These are phyloP conservation scores for Emergomyces orientalis DNA, from an alignment of 2,329 filamentous ascomycete genomes.

Conservation along the genomic window DNA sequence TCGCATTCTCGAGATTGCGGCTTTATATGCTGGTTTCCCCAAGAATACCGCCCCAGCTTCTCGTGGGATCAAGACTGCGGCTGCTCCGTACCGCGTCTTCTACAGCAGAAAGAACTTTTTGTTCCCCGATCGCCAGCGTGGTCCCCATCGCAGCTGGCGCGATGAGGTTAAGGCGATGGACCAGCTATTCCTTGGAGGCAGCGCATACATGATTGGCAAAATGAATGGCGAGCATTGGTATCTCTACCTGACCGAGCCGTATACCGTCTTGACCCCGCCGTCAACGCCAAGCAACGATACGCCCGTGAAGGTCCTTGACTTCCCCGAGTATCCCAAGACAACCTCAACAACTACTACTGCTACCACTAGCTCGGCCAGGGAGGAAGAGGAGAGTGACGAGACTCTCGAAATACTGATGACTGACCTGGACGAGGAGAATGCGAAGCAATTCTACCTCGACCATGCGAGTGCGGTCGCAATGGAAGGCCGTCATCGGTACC, in stretches of 20 bases:
- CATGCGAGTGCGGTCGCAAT: constrained; percentile 78
- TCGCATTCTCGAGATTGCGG: constrained; percentile 85
- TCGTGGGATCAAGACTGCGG: constrained; percentile 61
- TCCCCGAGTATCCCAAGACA: constrained; percentile 36
- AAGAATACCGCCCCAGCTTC: constrained; percentile 60
- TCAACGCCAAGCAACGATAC: constrained; percentile 56
- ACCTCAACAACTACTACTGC: constrained; percentile 6
- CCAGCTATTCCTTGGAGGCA: constrained; percentile 81
- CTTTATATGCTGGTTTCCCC: constrained; percentile 78
- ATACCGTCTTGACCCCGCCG: constrained; percentile 69
- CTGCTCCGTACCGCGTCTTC: constrained; percentile 89
- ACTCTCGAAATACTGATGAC: constrained; percentile 59
- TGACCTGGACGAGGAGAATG: constrained; percentile 56
- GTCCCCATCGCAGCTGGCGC: constrained; percentile 94
- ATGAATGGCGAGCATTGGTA: constrained; percentile 99
- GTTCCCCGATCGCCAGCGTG: constrained; percentile 86
- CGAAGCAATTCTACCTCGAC: constrained; percentile 61
- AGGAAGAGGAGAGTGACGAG: constrained; percentile 37
- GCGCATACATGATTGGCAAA: constrained; percentile 98
- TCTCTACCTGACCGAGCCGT: constrained; percentile 86
- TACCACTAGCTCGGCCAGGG: constrained; percentile 12
- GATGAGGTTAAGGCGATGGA: constrained; percentile 91
- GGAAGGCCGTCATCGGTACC: constrained; percentile 58
- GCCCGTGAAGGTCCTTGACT: constrained; percentile 50
- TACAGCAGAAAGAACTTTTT: constrained; percentile 99